Base-by-base conservation (phyloP, 257 asterid species). In the Fraxinus excelsior region DNA sequence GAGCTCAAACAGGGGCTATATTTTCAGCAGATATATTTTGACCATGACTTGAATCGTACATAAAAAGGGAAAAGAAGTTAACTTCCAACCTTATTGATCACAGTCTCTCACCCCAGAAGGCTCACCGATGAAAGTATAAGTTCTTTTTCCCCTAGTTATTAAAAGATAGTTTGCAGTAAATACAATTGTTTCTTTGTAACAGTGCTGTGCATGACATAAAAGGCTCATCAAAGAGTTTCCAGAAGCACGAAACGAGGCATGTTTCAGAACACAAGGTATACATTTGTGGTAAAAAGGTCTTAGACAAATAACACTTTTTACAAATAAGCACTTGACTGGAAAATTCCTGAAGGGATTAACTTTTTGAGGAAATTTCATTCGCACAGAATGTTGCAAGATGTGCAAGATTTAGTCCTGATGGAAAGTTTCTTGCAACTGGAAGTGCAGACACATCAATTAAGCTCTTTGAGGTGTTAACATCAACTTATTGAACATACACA, bases 251-350 rank as follows among this genome's bases (percentile, higher is more conserved):
- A 83, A 81, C 89, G 14, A 86, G 94, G 19, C 90, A 88, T 71
- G 84, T 92, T 80, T 91, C 97, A 69, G 97, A 92, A 80, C 97
- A 92, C 91, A 92, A 92, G 96, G 97, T 92, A 76, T 56, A 86
- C 28, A 46, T 74, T 74, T 79, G 51, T 64, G 71, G 35, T 65
- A 51, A 64, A 71, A 76, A 49, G 78, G 58, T 80, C 67, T 62
- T 75, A 71, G 74, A 72, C 64, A 21, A 32, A 70, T 26, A 44
- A 29, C 74, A 69, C 58, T 73, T 14, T 75, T 19, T 78, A 74
- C 26, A 68, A 18, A 37, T 81, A 37, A 72, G 23, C 56, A 64
- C 28, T 67, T 40, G 70, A 73, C 66, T 38, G 75, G 26, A n/a
- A 74, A 71, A 34, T 56, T 78, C 32, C 70, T 78, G n/a, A 66